These are phyloP conservation scores for Spinellus fusiger DNA, from an alignment of 192 early-diverging fungal genomes.

Conservation along the genomic window DNA sequence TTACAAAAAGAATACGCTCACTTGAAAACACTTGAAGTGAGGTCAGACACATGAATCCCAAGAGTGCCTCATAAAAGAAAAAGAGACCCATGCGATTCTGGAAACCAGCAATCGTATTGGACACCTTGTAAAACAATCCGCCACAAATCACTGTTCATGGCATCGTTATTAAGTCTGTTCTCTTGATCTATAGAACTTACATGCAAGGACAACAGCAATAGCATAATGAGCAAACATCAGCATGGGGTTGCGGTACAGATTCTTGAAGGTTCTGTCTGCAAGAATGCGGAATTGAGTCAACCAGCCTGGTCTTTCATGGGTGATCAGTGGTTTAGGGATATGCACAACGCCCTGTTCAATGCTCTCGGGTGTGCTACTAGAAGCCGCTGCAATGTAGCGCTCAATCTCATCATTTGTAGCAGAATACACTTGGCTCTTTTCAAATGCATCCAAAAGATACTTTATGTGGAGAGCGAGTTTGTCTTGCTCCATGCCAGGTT, in stretches of 20 bases:
- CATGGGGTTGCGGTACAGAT: constrained; percentile 75
- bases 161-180: constrained; percentile 12
- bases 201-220: constrained; percentile 60
- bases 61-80: constrained; percentile 61
- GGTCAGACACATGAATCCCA: constrained; percentile 59
- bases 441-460: constrained; percentile 26
- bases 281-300: constrained; percentile 70
- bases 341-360: constrained; percentile 5
- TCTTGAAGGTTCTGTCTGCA: constrained; percentile 70
- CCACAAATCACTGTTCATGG: constrained; percentile 48
- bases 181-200: constrained; percentile 13
- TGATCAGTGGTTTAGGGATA: constrained; percentile 20
- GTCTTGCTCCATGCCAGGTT: constrained; percentile 1
- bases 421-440: constrained; percentile 27
- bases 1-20: constrained; percentile 63
- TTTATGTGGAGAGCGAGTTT: constrained; percentile 30
- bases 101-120: constrained; percentile 53
- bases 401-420: constrained; percentile 32
- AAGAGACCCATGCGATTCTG: constrained; percentile 60
- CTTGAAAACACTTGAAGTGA: constrained; percentile 59
- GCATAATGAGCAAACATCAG: constrained; percentile 70
- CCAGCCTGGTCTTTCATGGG: constrained; percentile 50
- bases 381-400: not conserved
- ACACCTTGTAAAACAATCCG: constrained; percentile 56
- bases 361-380: constrained; percentile 4